Base-by-base conservation (phyloP, 1,139 yeast species). In the Candida sp. region DNA sequence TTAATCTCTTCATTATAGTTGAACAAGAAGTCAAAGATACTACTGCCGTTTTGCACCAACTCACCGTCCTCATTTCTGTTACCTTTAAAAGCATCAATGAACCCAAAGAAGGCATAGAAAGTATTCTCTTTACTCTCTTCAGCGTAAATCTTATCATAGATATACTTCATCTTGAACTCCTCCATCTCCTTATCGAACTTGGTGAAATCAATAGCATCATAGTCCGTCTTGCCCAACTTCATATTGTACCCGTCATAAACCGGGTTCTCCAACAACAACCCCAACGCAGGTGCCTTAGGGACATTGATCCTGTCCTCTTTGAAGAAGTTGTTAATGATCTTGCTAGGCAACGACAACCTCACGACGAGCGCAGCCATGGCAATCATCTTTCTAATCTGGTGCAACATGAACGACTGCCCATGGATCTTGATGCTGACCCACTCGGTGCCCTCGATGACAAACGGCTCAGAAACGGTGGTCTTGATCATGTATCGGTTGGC, bases 391-490 rank as follows among this genome's bases (percentile, higher is more conserved):
- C 99, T 85, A 63, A 94, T 94, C 77, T 94, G 99, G 70, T 94
- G 99, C 55, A 94, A 78, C 99, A 96, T 96, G 69, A 94, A 94
- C 7, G 98, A 91, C 71, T 94, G 99, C 3, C 99, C 99, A 66
- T 94, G 99, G 55, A 94, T 90, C 71, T 94, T 94, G 63, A 96
- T 87, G 2, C 97, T 90, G 4, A 91, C 82, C 99, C 99, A 94
- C 66, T 94, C 98, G 5, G 98, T 92, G 48, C 90, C 92, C 62
- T 93, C 90, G 60, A 96, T 93, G 47, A 90, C 86, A 68, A 91
- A 90, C 3, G 99, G 99, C 2, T 90, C 96, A n/a, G 92, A 83
- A 0, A 91, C 96, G 0, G 81, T 78, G 49, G 96, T 79, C 12
- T 81, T 73, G 63, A 89, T 90, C 91, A 94, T 93, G 67, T 75